phyloP scores from a whole-genome alignment of 768 basidiomycete species.

The Boletus sensibilis region DNA sequence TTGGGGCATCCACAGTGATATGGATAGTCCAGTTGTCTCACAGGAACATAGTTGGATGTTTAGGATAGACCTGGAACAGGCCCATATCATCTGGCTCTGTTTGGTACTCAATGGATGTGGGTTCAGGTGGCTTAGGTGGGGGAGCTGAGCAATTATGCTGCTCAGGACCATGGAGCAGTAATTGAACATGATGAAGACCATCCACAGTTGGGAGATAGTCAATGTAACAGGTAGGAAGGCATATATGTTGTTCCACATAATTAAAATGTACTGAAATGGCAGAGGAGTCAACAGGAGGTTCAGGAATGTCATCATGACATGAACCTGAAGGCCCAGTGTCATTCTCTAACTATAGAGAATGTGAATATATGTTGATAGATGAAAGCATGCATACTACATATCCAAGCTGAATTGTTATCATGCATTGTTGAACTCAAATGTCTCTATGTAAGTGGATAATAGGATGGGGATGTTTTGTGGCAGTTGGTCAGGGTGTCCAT shows the following conservation, averaged over 20 bases:
- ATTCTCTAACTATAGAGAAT: too few species aligned
- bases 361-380: too few species aligned
- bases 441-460: too few species aligned
- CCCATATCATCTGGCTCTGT: background rate
- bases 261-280: background rate
- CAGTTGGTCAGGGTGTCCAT: too few species aligned
- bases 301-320: too few species aligned
- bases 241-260: background rate
- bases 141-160: background rate
- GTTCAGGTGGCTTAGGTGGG: background rate
- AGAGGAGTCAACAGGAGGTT: too few species aligned
- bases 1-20: background rate
- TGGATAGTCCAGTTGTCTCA: background rate
- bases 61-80: background rate
- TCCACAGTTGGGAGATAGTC: background rate
- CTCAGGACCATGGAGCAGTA: background rate
- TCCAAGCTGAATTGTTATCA: too few species aligned
- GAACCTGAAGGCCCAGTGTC: too few species aligned
- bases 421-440: too few species aligned
- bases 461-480: too few species aligned
- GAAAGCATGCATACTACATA: too few species aligned
- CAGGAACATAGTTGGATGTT: background rate
- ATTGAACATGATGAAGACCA: background rate
- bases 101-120: background rate
- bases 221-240: background rate